phyloP scores from a whole-genome alignment of 345 rosid genomes.

The Salix viminalis region DNA sequence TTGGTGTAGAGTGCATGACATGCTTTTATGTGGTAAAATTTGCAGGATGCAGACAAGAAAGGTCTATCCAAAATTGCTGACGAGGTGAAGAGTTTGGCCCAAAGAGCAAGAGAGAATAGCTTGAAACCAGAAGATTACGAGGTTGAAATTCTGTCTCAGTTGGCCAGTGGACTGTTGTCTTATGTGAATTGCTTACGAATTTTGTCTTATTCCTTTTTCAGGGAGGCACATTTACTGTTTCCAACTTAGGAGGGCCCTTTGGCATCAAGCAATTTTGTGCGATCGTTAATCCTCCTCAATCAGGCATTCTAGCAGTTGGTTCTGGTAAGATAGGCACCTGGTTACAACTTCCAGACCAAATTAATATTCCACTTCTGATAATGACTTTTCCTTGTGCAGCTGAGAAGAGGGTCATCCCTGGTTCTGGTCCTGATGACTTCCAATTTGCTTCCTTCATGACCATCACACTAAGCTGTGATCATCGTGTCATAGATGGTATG shows the following conservation, averaged over 20 bases:
- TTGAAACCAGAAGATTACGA: constrained; percentile 95
- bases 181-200: neutral
- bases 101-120: constrained; percentile 83
- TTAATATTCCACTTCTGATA: neutral
- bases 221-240: constrained; percentile 95
- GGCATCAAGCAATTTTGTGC: constrained; percentile 95
- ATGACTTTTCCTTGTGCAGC: constrained; percentile 41
- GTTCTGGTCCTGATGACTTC: constrained; percentile 58
- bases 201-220: constrained; percentile 27
- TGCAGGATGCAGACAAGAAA: constrained; percentile 92
- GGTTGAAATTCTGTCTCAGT: constrained; percentile 33
- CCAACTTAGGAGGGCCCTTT: constrained; percentile 98
- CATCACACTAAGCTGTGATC: constrained; percentile 90
- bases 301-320: constrained; percentile 91
- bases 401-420: constrained; percentile 81
- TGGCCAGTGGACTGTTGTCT: neutral
- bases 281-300: constrained; percentile 89
- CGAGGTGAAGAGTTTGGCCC: constrained; percentile 81
- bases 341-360: neutral
- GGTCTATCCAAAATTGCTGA: constrained; percentile 75
- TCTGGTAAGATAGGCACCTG: constrained; percentile 49
- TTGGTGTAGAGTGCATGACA: neutral
- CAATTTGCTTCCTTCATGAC: constrained; percentile 77
- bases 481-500: constrained; percentile 93
- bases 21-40: constrained; percentile 2